Conservation (phyloP, 2,329 filamentous ascomycete genomes). For the Trichoderma aggressivum region DNA sequence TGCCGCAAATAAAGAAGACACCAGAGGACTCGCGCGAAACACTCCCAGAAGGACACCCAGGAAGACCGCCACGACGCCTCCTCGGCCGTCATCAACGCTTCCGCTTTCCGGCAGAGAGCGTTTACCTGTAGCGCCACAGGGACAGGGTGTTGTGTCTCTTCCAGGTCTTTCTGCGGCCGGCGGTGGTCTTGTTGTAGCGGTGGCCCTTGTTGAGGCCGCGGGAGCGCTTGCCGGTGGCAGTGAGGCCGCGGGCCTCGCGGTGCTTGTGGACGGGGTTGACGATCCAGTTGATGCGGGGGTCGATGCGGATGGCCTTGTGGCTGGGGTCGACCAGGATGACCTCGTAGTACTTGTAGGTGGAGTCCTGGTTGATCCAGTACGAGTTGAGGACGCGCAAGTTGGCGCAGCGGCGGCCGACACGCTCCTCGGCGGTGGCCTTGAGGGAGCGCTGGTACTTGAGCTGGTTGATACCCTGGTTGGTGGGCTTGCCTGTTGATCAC, state of each 20-base stretch:
- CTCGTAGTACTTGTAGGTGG: constrained; percentile 99
- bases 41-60: neutral
- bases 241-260: constrained; percentile 96
- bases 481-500: constrained; percentile 80
- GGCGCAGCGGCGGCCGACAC: constrained; percentile 97
- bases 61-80: neutral
- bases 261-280: constrained; percentile 99
- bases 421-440: constrained; percentile 97
- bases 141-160: constrained; percentile 99
- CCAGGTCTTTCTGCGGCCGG: constrained; percentile 99
- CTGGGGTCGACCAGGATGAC: constrained; percentile 99
- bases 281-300: constrained; percentile 99
- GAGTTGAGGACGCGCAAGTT: constrained; percentile 99
- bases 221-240: constrained; percentile 98
- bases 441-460: constrained; percentile 99
- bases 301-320: constrained; percentile 99
- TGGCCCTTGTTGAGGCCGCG: constrained; percentile 99
- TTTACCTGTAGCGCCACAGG: constrained; percentile 95
- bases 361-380: constrained; percentile 99
- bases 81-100: neutral
- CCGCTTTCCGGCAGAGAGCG: constrained; percentile 21
- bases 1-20: constrained; percentile 19
- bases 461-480: constrained; percentile 99
- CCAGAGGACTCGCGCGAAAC: constrained; percentile 3
- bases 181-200: constrained; percentile 97